Percentiles rank a stretch among this genome's conserved stretches.
Conservation (phyloP, 2,329 filamentous ascomycete genomes). For the Talaromyces sp. region DNA sequence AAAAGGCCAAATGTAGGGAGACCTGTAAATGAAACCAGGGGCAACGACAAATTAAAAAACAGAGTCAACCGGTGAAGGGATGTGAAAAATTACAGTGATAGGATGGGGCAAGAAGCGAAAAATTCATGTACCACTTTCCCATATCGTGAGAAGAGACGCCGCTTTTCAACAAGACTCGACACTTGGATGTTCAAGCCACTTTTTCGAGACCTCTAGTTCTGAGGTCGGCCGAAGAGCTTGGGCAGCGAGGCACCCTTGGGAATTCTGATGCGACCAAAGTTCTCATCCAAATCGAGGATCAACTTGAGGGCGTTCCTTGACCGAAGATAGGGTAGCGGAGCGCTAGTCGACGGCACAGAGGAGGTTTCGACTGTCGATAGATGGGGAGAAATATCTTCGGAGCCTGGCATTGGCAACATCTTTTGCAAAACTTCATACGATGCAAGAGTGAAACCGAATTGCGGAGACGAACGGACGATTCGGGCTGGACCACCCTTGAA, state of each 20-base stretch:
- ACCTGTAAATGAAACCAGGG: background rate
- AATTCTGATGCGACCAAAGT: constrained; percentile 73
- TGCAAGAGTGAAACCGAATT: constrained; percentile 96
- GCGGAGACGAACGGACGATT: constrained; percentile 89
- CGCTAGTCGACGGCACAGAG: constrained; percentile 57
- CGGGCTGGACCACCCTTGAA: constrained; percentile 97
- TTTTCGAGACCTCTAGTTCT: constrained; percentile 17
- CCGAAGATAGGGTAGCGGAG: constrained; percentile 59
- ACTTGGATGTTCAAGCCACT: background rate
- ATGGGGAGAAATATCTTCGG: constrained; percentile 39
- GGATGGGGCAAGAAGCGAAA: background rate
- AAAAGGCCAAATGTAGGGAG: background rate
- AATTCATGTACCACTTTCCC: background rate
- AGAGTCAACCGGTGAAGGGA: background rate
- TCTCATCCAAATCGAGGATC: constrained; percentile 87
- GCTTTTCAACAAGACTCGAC: background rate
- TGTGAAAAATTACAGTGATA: background rate
- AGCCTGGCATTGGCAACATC: constrained; percentile 69
- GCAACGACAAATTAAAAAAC: background rate
- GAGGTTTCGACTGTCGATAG: constrained; percentile 56
- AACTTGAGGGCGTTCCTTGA: constrained; percentile 93
- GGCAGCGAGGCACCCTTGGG: constrained; percentile 38
- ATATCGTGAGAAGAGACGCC: background rate
- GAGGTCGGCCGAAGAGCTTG: constrained; percentile 26
- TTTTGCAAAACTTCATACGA: constrained; percentile 89